Evolutionary conservation across 176 grass and related monocot species (phyloP), one percentile per base, ranked within the genome.

Genomic region (Ensete glaucum): DNA sequence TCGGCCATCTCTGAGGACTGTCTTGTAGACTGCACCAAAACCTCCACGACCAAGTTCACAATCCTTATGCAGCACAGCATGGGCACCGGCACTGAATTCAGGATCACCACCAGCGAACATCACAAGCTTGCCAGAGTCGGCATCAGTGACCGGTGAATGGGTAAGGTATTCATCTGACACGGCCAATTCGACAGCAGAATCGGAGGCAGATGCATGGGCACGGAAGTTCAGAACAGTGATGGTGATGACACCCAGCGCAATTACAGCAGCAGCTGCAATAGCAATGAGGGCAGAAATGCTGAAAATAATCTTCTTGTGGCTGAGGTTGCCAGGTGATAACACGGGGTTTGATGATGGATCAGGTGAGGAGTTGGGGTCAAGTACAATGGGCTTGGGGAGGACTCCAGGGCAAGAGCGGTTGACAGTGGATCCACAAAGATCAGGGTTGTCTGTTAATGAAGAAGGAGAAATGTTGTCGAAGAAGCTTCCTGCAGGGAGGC

Each of bases 31-130:
- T 23, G 91, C 81, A 55, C 96, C 96, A 83, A 99, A 99, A 63
- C 96, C 96, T 76, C 96, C 96, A 82, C 96, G 96, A 9, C 96
- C 96, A 21, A 99, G 88, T 64, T 99, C 96, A 8, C 96, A 99
- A 49, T 99, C 96, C 82, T 99, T 99, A 83, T 99, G 95, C 29
- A 93, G 82, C 59, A 99, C 84, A 21, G 96, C 96, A 76, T 99
- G 96, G 23, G 91, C 80, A 78, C 88, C 84, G 11, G 88, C 91
- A 84, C 90, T 99, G 78, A 99, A 99, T 83, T 95, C 88, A 52
- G 96, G 86, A 54, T 99, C 92, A 60, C 86, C 89, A 49, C 90
- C 91, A 78, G 83, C 86, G 85, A 99, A 99, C 91, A 99, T 95
- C 51, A 99, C 88, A 72, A 99, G 88, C 82, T 89, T 99, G 53